Base-by-base conservation (phyloP, 192 early-diverging fungal genomes). In the Globomyces pollinis-pini region DNA sequence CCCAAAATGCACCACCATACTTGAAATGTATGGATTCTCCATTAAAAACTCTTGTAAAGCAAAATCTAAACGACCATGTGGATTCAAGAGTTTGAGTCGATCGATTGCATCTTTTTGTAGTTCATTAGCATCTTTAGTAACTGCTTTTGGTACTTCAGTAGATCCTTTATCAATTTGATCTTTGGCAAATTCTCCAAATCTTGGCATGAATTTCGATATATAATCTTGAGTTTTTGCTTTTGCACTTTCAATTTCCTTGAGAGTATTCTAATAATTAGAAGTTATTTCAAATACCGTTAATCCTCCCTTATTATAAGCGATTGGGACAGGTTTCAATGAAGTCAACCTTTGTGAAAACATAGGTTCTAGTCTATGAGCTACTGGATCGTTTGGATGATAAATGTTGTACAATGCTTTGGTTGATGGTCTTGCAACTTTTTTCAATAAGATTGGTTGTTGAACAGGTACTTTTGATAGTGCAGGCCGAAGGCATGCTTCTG, bases 291-390 rank as follows among this genome's bases (percentile, higher is more conserved):
- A 70, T 43, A 77, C 78, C 47, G 76, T 88, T 3, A 91, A 61
- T 18, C 89, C 89, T 11, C 89, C 89, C 54, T 91, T 91, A 50
- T 83, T 84, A 50, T 90, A 91, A 12, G 80, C 86, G 29, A 91
- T 76, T 21, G 75, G 72, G 5, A 78, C 85, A 4, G 89, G 89
- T 59, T 88, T 88, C 13, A 75, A 70, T 1, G 67, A 54, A 33
- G 77, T 76, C 32, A 82, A 81, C n/a, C 77, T 63, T 5, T 76
- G 72, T n/a, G 74, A 60, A 30, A 90, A 80, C 4, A 90, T 52
- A 9, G 89, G 89, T 55, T 91, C 81, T 33, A 86, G 55, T 20
- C 86, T 69, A 65, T 86, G 84, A 3, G 86, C 85, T 3, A 88
- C 83, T 5, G 86, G 86, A 64, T 87, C 85, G 3, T 41, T 50